Evolutionary conservation across 2,329 filamentous ascomycete genomes (phyloP), one percentile per base, ranked within the genome.

Genomic region (Parastagonospora nodorum): DNA sequence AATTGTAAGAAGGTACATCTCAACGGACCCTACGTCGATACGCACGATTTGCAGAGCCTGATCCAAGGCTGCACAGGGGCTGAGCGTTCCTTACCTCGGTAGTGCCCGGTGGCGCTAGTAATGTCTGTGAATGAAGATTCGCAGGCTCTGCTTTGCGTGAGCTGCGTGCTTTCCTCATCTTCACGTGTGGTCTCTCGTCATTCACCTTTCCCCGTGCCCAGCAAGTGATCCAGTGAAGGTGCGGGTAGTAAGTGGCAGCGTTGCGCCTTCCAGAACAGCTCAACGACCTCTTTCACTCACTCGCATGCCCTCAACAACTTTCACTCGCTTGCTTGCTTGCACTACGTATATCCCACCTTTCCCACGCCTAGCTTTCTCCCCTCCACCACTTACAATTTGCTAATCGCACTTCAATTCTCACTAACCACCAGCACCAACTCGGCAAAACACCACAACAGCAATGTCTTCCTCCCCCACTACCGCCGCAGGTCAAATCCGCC

Each of bases 1-100:
- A 64, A 40, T 63, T 71, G 51, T 65, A 57, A 24, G 47, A 15
- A 27, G 11, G 12, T 14, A 4, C 14, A 30, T 9, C n/a, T 10
- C 15, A 27, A 10, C 37, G 30, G 30, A 32, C n/a, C 9, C 30
- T n/a, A 32, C 8, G 9, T n/a, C 19, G 19, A 28, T 38, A 28
- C n/a, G 19, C 19, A 24, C 19, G 19, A 24, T 24, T 24, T 24
- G 19, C 19, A 24, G 19, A 24, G 19, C 19, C 5, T 24, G 19
- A 24, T 24, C 19, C 3, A 24, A 39, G 24, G 19, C 19, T 39
- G 37, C 19, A 11, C 16, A 14, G 19, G 6, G 37, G 10, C 27
- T 12, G n/a, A 19, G n/a, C 9, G 4, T 39, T 5, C 27, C 12
- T n/a, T n/a, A n/a, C n/a, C n/a, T n/a, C n/a, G n/a, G n/a, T 8